Conservation (phyloP, 2,329 filamentous ascomycete genomes). For the Claviceps fusiformis region DNA sequence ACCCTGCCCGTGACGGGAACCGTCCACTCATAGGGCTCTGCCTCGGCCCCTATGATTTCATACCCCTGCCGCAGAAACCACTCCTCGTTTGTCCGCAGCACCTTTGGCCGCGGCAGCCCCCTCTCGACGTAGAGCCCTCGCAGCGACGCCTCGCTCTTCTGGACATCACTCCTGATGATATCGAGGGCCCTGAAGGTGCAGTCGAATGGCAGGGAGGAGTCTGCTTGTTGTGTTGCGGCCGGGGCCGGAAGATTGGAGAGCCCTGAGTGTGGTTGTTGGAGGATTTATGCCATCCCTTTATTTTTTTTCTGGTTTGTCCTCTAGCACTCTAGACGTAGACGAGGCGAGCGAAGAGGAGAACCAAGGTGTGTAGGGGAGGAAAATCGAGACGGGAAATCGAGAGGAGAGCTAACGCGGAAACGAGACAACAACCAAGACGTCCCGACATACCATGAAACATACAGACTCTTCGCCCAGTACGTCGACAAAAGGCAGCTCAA, state of each 20-base stretch:
- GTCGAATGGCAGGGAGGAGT: conserved; percentile 17
- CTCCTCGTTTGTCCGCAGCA: conserved; percentile 15
- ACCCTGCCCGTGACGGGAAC: background rate
- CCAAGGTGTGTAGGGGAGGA: background rate
- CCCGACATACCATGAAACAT: conserved; percentile 21
- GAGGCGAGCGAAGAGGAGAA: background rate
- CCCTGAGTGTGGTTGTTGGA: conserved; percentile 6
- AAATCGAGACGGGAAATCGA: background rate
- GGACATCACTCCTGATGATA: conserved; percentile 17
- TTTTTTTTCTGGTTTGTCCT: no score
- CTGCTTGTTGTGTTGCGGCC: conserved; percentile 21
- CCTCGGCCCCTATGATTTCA: conserved; percentile 5
- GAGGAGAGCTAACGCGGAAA: background rate
- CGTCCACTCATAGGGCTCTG: conserved; percentile 8
- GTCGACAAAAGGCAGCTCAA: conserved; percentile 19
- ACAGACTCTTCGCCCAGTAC: conserved; percentile 27
- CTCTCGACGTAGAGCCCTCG: conserved; percentile 14
- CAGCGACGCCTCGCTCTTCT: conserved; percentile 13
- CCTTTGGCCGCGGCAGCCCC: conserved; percentile 14
- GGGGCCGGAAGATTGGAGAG: conserved; percentile 22
- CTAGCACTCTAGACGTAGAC: background rate
- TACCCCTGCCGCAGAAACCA: conserved; percentile 20
- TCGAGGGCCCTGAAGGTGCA: conserved; percentile 23
- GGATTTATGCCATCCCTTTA: no score
- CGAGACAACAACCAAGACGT: no score